A percentile compares a stretch with the other conserved stretches of the same genome.
phyloP scores from a whole-genome alignment of 2,329 filamentous ascomycete genomes.

The Acephala macrosclerotiorum region DNA sequence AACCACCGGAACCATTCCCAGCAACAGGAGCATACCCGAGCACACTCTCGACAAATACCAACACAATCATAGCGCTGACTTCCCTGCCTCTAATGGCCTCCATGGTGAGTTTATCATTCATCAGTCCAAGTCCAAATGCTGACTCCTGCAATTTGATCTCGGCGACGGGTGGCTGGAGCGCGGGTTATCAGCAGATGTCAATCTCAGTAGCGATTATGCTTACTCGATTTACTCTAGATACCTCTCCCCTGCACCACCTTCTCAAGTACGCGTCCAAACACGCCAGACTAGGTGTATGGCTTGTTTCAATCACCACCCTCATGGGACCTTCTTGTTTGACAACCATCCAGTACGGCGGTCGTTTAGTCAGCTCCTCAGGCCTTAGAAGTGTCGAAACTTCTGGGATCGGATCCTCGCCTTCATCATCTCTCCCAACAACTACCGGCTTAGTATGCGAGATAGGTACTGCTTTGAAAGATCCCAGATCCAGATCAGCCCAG shows the following conservation, averaged over 20 bases:
- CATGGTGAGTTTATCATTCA: conserved; percentile 54
- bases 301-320: conserved; percentile 53
- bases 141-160: conserved; percentile 53
- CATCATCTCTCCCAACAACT: conserved; percentile 44
- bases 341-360: conserved; percentile 56
- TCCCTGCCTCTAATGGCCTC: conserved; percentile 45
- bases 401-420: conserved; percentile 49
- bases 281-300: conserved; percentile 55
- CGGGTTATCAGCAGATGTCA: conserved; percentile 12
- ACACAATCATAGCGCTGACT: conserved; percentile 52
- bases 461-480: conserved; percentile 30
- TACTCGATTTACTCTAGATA: conserved; percentile 47
- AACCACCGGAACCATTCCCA: conserved; percentile 43
- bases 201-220: conserved; percentile 17
- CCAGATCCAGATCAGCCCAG: conserved; percentile 53
- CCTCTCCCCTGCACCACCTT: conserved; percentile 55
- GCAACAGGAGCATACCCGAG: conserved; percentile 52
- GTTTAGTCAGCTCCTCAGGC: conserved; percentile 56
- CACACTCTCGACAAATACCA: conserved; percentile 55
- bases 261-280: conserved; percentile 55
- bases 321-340: conserved; percentile 44
- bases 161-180: conserved; percentile 50
- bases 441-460: conserved; percentile 40
- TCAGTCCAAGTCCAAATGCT: conserved; percentile 52
- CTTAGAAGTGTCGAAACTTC: conserved; percentile 50